Evolutionary conservation across 805 yeast genomes (phyloP), one percentile per base, ranked within the genome.

Genomic region (Zygosaccharomyces kombuchaensis): DNA sequence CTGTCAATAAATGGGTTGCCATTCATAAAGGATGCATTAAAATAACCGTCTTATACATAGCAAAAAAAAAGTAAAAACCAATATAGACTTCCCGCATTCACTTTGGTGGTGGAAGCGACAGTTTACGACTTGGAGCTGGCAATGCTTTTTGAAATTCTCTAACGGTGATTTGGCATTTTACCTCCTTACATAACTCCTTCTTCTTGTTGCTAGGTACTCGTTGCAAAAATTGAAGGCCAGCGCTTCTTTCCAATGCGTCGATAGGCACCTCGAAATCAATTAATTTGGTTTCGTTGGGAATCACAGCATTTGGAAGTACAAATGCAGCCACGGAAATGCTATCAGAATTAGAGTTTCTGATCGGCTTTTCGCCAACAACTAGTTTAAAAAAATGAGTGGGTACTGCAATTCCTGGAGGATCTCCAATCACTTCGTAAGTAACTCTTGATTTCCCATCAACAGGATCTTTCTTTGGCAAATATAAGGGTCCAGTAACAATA

Each of bases 341-440:
- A 29, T 63, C 66, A 14, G 45, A 37, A 9, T 36, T 50, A 10
- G 73, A 66, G 43, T 66, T 57, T 30, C 63, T 68, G 3, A 57
- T 62, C 3, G 80, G 75, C 13, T 70, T 66, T 64, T 93, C 98
- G 7, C 93, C 97, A 38, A 93, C 87, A 45, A 93, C 71, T 48
- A 93, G 69, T 69, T 93, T 93, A 77, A 82, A 93, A 61, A 93
- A 93, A 65, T 93, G 99, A 0, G 99, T 93, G 21, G 99, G 99
- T 9, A 93, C 99, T 0, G 99, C 98, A 44, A 93, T 75, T 58
- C 79, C 87, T 40, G 99, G 98, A 9, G 99, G 99, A 57, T 88
- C 86, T 1, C 99, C 99, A 62, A 93, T 87, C 34, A 93, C 86
- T 67, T 93, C 98, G 66, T 91, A 93, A 2, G 76, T 70, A 14